These are phyloP conservation scores for Medicago ruthenica DNA, from an alignment of 306 rosid species.

Conservation along the genomic window DNA sequence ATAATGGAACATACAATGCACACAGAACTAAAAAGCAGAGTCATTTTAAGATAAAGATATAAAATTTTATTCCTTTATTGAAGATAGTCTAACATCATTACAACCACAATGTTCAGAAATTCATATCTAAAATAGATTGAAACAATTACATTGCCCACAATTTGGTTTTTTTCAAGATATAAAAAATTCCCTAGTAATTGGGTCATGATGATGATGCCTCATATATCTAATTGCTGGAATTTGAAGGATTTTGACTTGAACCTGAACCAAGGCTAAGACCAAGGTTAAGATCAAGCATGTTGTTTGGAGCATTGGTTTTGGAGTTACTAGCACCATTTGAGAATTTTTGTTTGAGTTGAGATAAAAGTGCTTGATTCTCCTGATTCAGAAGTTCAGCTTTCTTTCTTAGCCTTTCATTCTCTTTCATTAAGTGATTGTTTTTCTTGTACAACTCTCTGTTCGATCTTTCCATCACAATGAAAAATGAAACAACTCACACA, in stretches of 20 bases:
- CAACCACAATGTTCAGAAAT: background rate
- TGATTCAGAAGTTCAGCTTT: conserved; percentile 83
- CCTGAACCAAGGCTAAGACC: conserved; percentile 43
- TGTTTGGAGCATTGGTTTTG: conserved; percentile 50
- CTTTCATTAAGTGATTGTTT: conserved; percentile 89
- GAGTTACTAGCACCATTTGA: conserved; percentile 50
- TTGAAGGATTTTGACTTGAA: conserved; percentile 60
- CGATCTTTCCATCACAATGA: conserved; percentile 74
- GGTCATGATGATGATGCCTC: conserved; percentile 55
- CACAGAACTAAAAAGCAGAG: background rate
- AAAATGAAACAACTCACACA: background rate
- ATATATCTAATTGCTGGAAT: conserved; percentile 55
- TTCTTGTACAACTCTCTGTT: conserved; percentile 82
- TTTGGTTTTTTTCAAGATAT: conserved; percentile 55
- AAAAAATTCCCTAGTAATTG: conserved; percentile 52
- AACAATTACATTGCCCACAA: conserved; percentile 1
- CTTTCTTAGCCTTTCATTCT: conserved; percentile 92
- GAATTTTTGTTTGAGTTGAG: conserved; percentile 84
- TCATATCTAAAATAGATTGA: background rate
- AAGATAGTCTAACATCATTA: background rate
- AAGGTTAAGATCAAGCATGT: conserved; percentile 65
- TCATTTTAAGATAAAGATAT: background rate
- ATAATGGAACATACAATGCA: background rate
- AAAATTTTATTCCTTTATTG: background rate
- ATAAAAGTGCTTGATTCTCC: conserved; percentile 83